Base-by-base conservation (phyloP, 257 asterid genomes). In the Fraxinus anomala region DNA sequence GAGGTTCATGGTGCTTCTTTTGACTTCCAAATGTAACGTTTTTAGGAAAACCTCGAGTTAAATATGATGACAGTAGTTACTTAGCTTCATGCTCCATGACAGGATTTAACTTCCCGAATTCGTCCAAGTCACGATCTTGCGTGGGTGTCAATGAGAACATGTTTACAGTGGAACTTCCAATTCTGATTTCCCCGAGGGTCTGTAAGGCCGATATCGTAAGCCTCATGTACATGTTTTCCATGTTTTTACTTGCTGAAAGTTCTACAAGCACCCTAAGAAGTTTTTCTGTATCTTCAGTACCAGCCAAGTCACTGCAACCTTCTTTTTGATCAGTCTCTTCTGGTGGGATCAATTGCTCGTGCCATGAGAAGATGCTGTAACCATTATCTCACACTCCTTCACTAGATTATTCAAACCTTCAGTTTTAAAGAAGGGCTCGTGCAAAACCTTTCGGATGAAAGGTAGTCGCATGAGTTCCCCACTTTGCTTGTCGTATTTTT, bases 401-500 rank as follows among this genome's bases (percentile, higher is more conserved):
- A 92, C 93, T 31, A 90, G 89, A 61, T 84, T 83, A 42, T 87
- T 87, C 59, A 89, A 70, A 28, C 88, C 84, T 14, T 92, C 91
- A 1, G 86, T 85, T 81, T 86, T 84, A 69, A 87, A 87, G 86
- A 92, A 90, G 1, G 98, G 95, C 74, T 92, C 87, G 4, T 86
- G 85, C 4, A 87, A 84, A 76, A 91, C 93, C 85, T 88, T 88
- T 67, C 83, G 92, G 73, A 92, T 88, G 85, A 89, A 93, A 79
- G 92, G 92, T 81, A 85, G 51, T 17, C 91, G 90, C 74, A 89
- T 86, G 28, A 85, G 87, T 54, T 83, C 92, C 0, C 94, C 92
- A 63, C 91, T 88, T 88, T 83, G 89, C 83, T 90, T 92, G 66
- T 90, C 96, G n/a, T 89, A 88, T 79, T 93, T 91, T 88, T 93